These are phyloP conservation scores for Plasmodium falciparum DNA, from an alignment of 169 alveolate genomes.

Conservation along the genomic window DNA sequence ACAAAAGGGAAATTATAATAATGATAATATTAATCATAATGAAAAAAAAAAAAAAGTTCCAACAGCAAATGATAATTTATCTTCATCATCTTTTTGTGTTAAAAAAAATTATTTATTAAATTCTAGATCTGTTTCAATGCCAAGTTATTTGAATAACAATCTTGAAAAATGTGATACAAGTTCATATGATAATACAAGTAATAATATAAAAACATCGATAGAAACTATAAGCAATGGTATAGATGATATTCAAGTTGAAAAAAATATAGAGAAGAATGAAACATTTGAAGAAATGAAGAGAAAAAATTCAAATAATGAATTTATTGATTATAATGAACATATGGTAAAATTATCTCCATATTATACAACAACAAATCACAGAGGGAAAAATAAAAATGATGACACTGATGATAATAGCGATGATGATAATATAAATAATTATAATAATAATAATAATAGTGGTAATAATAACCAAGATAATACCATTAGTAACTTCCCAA, in stretches of 20 bases:
- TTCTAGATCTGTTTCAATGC: constrained; percentile 51
- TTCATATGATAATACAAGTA: constrained; percentile 27
- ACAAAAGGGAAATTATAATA: background rate
- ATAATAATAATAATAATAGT: background rate
- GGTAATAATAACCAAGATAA: background rate
- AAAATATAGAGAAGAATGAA: background rate
- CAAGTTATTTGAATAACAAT: constrained; percentile 17
- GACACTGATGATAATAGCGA: constrained; percentile 15
- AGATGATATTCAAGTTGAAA: background rate
- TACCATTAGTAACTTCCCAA: background rate
- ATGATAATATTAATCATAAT: constrained; percentile 11
- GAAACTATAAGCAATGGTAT: constrained; percentile 49
- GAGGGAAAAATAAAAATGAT: background rate
- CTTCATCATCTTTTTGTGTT: background rate
- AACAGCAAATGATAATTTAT: constrained; percentile 5
- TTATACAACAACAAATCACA: background rate
- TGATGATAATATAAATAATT: background rate
- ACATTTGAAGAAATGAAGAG: constrained; percentile 1
- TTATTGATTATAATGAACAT: background rate
- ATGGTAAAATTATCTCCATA: background rate
- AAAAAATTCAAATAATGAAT: background rate
- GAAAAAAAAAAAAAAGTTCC: constrained; percentile 2
- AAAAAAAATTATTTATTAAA: constrained; percentile 1
- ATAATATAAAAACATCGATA: constrained; percentile 34
- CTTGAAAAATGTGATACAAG: constrained; percentile 5